A percentile compares a stretch with the other conserved stretches of the same genome.
phyloP scores from a whole-genome alignment of 2,329 filamentous ascomycete genomes.

The Davidsoniella australis region DNA sequence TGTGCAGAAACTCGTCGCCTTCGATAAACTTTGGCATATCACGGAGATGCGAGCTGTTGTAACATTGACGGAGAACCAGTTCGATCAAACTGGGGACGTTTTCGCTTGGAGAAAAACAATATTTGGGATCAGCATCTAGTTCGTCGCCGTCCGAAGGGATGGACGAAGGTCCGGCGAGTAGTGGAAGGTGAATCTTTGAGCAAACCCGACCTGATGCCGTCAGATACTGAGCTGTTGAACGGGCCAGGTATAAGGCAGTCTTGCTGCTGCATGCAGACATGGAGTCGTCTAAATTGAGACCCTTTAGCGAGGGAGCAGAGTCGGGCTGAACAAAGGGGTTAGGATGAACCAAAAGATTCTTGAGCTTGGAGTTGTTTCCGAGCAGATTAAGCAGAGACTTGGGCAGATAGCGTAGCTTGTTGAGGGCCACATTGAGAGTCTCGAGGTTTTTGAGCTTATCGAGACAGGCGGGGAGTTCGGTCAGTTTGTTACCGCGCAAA shows the following conservation, averaged over 20 bases:
- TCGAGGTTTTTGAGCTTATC: constrained; percentile 38
- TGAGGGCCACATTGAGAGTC: constrained; percentile 50
- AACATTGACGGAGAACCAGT: constrained; percentile 30
- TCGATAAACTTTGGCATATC: constrained; percentile 28
- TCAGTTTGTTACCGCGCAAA: constrained; percentile 45
- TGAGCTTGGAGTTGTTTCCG: constrained; percentile 26
- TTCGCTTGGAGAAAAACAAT: constrained; percentile 12
- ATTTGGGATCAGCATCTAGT: constrained; percentile 5
- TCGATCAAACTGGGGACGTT: constrained; percentile 34
- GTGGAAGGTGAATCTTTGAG: not conserved
- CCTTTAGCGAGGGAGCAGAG: constrained; percentile 7
- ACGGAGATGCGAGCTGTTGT: constrained; percentile 24
- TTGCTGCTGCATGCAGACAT: constrained; percentile 7
- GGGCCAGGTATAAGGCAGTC: constrained; percentile 11
- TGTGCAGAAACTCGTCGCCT: constrained; percentile 21
- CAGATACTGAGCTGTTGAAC: constrained; percentile 10
- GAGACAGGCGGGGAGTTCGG: constrained; percentile 43
- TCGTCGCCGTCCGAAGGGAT: constrained; percentile 7
- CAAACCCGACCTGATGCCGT: constrained; percentile 4
- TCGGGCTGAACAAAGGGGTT: constrained; percentile 41
- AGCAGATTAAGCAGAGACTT: constrained; percentile 44
- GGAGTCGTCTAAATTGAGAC: constrained; percentile 7
- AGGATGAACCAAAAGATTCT: constrained; percentile 38
- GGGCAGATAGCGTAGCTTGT: constrained; percentile 42
- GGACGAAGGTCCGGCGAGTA: not conserved